These are phyloP conservation scores for Mycena rebaudengoi DNA, from an alignment of 768 basidiomycete genomes.

Conservation along the genomic window DNA sequence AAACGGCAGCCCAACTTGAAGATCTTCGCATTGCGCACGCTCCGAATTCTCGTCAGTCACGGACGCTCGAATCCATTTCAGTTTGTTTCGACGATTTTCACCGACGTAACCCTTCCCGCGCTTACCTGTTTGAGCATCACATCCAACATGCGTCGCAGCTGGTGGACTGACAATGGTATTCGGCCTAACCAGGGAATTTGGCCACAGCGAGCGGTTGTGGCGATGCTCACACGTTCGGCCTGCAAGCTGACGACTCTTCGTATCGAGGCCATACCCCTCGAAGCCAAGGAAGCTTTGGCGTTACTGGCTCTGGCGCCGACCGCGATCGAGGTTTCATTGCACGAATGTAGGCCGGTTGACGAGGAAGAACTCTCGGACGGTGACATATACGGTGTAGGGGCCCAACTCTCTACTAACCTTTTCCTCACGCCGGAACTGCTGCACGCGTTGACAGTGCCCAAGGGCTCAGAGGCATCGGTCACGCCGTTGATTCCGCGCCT, in stretches of 20 bases:
- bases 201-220: background rate
- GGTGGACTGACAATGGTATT: background rate
- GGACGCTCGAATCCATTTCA: background rate
- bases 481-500: slow-evolving; percentile 2
- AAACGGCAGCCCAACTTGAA: background rate
- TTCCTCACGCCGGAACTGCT: background rate
- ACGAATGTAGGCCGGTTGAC: background rate
- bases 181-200: background rate
- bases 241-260: background rate
- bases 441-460: background rate
- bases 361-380: background rate
- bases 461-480: too few relatives aligned
- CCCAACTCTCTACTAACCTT: background rate
- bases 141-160: background rate
- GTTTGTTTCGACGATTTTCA: background rate
- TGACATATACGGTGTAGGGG: background rate
- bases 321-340: background rate
- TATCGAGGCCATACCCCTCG: background rate
- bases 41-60: background rate
- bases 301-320: slow-evolving; percentile 2
- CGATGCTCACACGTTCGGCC: background rate
- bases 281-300: background rate
- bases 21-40: background rate
- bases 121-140: background rate
- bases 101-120: background rate